These are phyloP conservation scores for Meyerozyma athensensis DNA, from an alignment of 1,139 yeast species.

Conservation along the genomic window DNA sequence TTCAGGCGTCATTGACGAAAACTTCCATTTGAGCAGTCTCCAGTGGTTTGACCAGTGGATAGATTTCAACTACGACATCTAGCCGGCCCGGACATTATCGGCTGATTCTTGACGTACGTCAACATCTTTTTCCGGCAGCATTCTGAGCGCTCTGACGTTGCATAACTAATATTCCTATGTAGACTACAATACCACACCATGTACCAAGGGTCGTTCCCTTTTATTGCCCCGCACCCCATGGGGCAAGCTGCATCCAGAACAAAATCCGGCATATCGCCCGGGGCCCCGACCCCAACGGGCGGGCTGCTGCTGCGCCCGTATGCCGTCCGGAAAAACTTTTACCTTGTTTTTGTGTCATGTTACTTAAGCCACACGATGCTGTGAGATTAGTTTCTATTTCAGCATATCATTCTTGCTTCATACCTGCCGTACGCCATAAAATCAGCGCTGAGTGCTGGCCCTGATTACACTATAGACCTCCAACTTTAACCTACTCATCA, in stretches of 20 bases:
- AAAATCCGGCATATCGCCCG: neutral
- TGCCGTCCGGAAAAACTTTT: conserved; percentile 4
- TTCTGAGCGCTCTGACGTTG: too few relatives aligned
- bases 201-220: neutral
- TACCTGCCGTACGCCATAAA: neutral
- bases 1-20: conserved; percentile 14
- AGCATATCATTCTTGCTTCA: neutral
- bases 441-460: too few relatives aligned
- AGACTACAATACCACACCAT: neutral
- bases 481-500: conserved; percentile 6
- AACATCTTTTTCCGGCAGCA: neutral
- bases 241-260: neutral
- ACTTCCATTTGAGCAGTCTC: conserved; percentile 38
- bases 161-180: too few relatives aligned
- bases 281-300: neutral
- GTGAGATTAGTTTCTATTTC: neutral
- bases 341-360: neutral
- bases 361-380: conserved; percentile 1
- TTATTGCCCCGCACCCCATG: conserved; percentile 4
- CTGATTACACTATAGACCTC: too few relatives aligned
- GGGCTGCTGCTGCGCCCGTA: neutral
- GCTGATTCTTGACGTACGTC: neutral
- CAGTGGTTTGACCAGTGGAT: conserved; percentile 58
- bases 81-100: neutral
- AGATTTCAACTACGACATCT: conserved; percentile 23